phyloP scores from a whole-genome alignment of 2,329 filamentous ascomycete species.

The Colletotrichum filicis region DNA sequence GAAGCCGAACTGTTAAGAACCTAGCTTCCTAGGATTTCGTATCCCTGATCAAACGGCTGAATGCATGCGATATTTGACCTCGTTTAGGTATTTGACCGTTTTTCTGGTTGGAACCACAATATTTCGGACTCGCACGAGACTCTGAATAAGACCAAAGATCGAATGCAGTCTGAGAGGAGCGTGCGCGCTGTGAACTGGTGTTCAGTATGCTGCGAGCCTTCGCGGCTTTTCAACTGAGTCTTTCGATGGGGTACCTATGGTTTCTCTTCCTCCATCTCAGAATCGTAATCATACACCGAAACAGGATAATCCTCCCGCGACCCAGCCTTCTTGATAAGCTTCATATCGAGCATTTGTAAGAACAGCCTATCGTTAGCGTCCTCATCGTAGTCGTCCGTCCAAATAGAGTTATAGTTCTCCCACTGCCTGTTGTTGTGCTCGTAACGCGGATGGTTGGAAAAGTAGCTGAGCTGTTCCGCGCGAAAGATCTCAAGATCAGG shows the following conservation, averaged over 20 bases:
- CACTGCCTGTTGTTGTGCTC: conserved; percentile 2
- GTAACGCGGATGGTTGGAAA: conserved; percentile 2
- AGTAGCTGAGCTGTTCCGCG: conserved; percentile 11
- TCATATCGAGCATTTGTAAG: not conserved
- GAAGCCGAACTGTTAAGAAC: not conserved
- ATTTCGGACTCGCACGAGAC: not conserved
- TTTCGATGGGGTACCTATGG: too few species aligned
- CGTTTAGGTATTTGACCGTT: not conserved
- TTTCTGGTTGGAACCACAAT: not conserved
- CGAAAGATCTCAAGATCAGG: conserved; percentile 1
- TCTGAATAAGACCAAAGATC: not conserved
- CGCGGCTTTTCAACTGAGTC: too few species aligned
- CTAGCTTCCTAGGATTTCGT: not conserved
- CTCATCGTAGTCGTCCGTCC: not conserved
- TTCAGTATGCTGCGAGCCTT: too few species aligned
- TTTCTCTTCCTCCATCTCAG: not conserved
- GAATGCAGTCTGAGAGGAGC: too few species aligned
- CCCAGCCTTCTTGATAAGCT: not conserved
- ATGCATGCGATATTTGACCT: not conserved
- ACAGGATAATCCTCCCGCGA: not conserved
- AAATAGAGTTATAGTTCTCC: not conserved
- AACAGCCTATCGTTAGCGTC: not conserved
- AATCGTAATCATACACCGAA: not conserved
- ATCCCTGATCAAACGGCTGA: not conserved
- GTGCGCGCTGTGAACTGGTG: too few species aligned